Conservation (phyloP, 139 green algal species). For the Micractinium sp. region DNA sequence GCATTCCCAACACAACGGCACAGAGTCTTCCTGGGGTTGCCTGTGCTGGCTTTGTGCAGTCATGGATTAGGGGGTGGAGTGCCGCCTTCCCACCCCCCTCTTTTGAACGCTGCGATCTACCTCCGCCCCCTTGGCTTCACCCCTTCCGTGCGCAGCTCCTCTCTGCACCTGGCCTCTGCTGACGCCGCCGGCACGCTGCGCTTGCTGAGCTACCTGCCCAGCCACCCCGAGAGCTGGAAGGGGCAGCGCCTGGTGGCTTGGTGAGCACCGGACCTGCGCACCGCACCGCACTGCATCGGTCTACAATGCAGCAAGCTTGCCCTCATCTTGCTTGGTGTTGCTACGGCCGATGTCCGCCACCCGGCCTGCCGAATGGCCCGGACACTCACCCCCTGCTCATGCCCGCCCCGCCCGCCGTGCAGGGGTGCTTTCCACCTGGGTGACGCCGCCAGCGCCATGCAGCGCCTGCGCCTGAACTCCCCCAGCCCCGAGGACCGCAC, state of each 20-base stretch:
- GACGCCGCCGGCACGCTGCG: constrained; percentile 63
- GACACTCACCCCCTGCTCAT: background rate
- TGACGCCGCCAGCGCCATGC: constrained; percentile 28
- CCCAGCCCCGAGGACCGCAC: background rate
- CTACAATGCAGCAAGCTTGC: too few relatives aligned
- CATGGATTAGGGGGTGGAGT: too few relatives aligned
- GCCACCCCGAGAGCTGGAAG: constrained; percentile 57
- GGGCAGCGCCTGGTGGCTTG: constrained; percentile 65
- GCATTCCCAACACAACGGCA: too few relatives aligned
- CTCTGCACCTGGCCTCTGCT: constrained; percentile 62
- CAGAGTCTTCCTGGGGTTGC: background rate
- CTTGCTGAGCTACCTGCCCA: constrained; percentile 50
- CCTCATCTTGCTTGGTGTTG: too few relatives aligned
- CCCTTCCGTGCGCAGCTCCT: background rate
- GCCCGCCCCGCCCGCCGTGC: background rate
- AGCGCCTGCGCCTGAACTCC: constrained; percentile 26
- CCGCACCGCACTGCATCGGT: too few relatives aligned
- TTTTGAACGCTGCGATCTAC: background rate
- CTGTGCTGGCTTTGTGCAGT: background rate
- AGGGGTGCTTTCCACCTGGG: constrained; percentile 48
- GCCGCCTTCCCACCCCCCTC: background rate
- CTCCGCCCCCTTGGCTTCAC: background rate
- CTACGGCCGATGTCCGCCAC: too few relatives aligned
- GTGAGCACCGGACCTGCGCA: background rate
- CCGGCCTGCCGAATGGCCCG: too few relatives aligned